Base-by-base conservation (phyloP, 208 protist species). In the Crithidia brevicula region DNA sequence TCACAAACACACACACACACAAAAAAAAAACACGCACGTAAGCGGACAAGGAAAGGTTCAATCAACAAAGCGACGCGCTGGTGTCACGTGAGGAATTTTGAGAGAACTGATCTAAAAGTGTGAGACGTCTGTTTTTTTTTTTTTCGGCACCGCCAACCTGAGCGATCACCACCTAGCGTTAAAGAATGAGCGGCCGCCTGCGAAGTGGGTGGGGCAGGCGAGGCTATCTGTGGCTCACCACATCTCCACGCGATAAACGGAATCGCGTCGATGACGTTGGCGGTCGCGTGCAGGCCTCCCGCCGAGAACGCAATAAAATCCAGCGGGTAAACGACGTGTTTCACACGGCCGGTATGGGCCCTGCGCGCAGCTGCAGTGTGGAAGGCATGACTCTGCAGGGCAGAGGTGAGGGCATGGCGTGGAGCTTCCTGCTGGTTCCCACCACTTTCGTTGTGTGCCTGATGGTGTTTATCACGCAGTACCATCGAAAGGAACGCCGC, bases 401-500 rank as follows among this genome's bases (percentile, higher is more conserved):
- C n/a, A 36, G 23, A 10, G 76, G 65, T 27, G 46, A 61, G 0
- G 76, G 61, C 15, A 25, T 77, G 16, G 81, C 77, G 42, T 86
- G 81, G 81, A 71, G 76, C 15, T 86, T 79, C 59, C 36, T 77
- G n/a, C 18, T 86, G 3, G 0, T 86, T 25, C 81, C 81, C 13
- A 59, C 76, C 1, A 22, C 28, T 36, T 43, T 62, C 27, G 36
- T 31, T 10, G 51, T 54, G 31, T 36, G 27, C 3, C 30, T 46
- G 2, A 16, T 72, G 4, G n/a, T n/a, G 18, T 54, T 40, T 13
- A 42, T 62, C 22, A 28, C 54, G 16, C 30, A 33, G 33, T 63
- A 40, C 38, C 9, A 45, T 2, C 20, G 46, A 2, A 28, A 22
- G 8, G 54, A 72, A 13, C n/a, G 65, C 18, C 22, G 6, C 4